These are phyloP conservation scores for Alternaria longipes DNA, from an alignment of 2,329 filamentous ascomycete species.

Conservation along the genomic window DNA sequence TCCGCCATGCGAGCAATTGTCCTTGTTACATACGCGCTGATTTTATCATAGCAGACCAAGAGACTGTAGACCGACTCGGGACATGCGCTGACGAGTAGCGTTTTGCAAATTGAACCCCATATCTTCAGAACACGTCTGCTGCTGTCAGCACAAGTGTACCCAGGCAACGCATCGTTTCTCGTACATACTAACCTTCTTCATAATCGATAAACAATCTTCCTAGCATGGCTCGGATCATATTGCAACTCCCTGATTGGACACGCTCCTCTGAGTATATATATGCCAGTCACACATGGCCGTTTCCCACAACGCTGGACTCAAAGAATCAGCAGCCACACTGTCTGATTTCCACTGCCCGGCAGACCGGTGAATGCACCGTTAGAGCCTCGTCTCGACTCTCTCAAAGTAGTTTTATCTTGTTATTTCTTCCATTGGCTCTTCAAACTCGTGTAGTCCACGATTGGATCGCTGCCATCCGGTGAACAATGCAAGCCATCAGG, in stretches of 20 bases:
- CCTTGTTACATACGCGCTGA: neutral
- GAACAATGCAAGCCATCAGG: slow-evolving; percentile 23
- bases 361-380: neutral
- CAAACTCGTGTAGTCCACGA: neutral
- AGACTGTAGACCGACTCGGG: neutral
- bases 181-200: neutral
- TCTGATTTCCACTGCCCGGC: neutral
- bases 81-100: neutral
- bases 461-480: slow-evolving; percentile 21
- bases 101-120: neutral
- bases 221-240: neutral
- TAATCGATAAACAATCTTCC: too few species aligned
- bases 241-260: neutral
- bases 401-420: neutral
- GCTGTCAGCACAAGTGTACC: neutral
- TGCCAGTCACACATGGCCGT: neutral
- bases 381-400: neutral
- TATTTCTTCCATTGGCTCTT: neutral
- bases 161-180: neutral
- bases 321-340: slow-evolving; percentile 1
- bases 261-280: neutral
- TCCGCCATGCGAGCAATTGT: neutral
- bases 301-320: neutral
- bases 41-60: neutral
- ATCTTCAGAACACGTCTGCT: neutral